Evolutionary conservation across 192 early-diverging fungal species (phyloP).

Genomic region (Podochytrium sp.): DNA sequence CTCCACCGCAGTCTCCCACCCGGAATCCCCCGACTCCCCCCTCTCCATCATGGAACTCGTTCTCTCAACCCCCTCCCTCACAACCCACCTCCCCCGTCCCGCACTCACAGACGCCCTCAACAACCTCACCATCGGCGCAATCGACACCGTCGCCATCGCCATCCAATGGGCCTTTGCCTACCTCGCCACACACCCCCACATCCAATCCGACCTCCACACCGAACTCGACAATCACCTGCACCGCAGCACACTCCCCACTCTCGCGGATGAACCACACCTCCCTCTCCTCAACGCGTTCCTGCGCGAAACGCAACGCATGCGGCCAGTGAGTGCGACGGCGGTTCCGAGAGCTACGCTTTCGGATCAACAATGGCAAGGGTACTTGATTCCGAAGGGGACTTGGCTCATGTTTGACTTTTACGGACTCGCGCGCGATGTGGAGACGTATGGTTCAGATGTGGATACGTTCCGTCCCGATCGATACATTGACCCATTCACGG

Average conservation of each 20-base stretch:
- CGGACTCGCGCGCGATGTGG: background rate
- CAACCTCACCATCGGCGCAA: conserved; percentile 20
- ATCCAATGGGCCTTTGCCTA: conserved; percentile 21
- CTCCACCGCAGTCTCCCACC: background rate
- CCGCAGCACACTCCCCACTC: background rate
- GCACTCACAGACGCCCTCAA: conserved; percentile 7
- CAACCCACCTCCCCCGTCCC: background rate
- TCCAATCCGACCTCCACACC: background rate
- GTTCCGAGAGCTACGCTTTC: background rate
- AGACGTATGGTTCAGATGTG: background rate
- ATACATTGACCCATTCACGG: background rate
- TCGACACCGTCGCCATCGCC: conserved; percentile 21
- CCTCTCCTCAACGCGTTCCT: conserved; percentile 15
- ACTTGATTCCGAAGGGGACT: background rate
- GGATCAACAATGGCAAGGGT: background rate
- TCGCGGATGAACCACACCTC: conserved; percentile 6
- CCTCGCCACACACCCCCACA: background rate
- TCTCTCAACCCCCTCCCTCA: background rate
- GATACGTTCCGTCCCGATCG: conserved; percentile 5
- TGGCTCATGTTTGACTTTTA: conserved; percentile 25
- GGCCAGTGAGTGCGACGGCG: conserved; percentile 15
- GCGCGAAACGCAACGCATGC: conserved; percentile 18
- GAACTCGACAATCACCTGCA: background rate
- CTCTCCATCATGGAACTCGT: background rate
- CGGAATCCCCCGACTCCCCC: background rate